Conservation (phyloP, 306 rosid genomes). For the Trichosanthes truncata region DNA sequence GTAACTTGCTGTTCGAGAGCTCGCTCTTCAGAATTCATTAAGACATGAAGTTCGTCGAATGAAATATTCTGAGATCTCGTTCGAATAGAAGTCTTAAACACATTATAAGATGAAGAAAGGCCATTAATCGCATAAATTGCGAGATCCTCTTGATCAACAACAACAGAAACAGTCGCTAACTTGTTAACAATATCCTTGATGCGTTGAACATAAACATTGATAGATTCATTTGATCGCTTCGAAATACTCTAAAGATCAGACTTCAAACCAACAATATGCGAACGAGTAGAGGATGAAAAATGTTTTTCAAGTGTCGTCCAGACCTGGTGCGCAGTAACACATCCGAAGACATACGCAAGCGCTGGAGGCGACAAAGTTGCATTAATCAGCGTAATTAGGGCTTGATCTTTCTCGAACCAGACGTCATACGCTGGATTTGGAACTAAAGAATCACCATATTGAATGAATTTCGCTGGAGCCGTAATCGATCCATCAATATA, state of each 20-base stretch:
- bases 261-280: background rate
- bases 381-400: background rate
- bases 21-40: background rate
- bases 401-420: background rate
- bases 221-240: background rate
- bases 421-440: background rate
- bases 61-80: background rate
- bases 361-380: background rate
- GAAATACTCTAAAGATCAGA: background rate
- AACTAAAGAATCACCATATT: rapidly evolving
- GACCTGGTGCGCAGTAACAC: background rate
- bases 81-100: background rate
- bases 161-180: background rate
- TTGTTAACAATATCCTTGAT: background rate
- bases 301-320: background rate
- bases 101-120: background rate
- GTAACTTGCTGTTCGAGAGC: background rate
- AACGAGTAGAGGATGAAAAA: background rate
- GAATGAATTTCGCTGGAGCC: too few species aligned
- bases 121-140: background rate
- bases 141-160: background rate
- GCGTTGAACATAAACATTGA: background rate
- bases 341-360: background rate
- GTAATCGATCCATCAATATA: too few species aligned
- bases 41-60: background rate